Conservation (phyloP, 805 yeast species). For the Candida ipomoeae region DNA sequence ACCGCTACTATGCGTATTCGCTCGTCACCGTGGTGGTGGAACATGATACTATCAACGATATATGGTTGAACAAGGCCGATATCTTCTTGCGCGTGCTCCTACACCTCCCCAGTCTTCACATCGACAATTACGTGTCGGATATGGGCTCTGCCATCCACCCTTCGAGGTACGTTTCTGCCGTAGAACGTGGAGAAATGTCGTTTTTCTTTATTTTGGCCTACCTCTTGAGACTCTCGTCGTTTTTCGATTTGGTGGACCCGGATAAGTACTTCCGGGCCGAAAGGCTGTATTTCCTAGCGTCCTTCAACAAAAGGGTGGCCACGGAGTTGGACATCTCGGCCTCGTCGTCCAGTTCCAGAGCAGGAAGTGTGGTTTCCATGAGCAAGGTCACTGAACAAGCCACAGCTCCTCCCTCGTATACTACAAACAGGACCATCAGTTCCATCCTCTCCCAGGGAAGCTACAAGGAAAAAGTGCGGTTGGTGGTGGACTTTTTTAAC, state of each 20-base stretch:
- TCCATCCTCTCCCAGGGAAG: slow-evolving; percentile 15
- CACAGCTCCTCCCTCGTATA: neutral
- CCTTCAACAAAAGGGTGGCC: slow-evolving; percentile 11
- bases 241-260: slow-evolving; percentile 8
- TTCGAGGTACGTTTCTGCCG: slow-evolving; percentile 5
- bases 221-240: slow-evolving; percentile 8
- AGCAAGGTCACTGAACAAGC: slow-evolving; percentile 2
- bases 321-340: slow-evolving; percentile 16
- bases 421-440: slow-evolving; percentile 7
- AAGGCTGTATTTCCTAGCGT: slow-evolving; percentile 8
- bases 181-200: slow-evolving; percentile 16
- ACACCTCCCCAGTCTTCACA: slow-evolving; percentile 14
- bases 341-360: slow-evolving; percentile 15
- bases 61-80: slow-evolving; percentile 11
- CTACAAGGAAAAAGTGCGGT: slow-evolving; percentile 16
- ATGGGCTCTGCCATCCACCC: neutral
- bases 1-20: slow-evolving; percentile 13
- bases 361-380: slow-evolving; percentile 15
- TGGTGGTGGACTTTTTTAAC: slow-evolving; percentile 13
- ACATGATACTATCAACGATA: slow-evolving; percentile 7
- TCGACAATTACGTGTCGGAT: slow-evolving; percentile 9
- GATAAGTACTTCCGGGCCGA: slow-evolving; percentile 8
- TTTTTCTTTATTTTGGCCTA: slow-evolving; percentile 13
- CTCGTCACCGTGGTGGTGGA: slow-evolving; percentile 11
- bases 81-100: slow-evolving; percentile 12